A percentile compares a stretch with the other conserved stretches of the same genome.
Evolutionary conservation across 2,329 filamentous ascomycete species (phyloP).

Genomic region (Colletotrichum sojae): DNA sequence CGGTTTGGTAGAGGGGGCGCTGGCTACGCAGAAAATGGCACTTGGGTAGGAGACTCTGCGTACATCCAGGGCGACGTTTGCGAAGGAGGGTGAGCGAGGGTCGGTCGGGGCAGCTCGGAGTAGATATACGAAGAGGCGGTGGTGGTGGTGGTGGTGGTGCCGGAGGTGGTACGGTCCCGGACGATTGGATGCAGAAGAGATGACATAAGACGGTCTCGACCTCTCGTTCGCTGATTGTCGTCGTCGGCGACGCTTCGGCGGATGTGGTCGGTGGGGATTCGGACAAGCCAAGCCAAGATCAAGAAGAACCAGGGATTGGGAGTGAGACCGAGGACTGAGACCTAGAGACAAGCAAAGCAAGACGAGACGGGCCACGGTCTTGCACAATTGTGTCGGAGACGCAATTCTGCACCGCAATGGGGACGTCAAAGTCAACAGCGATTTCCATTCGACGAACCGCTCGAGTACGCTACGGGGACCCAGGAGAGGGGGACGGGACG

Average conservation of each 20-base stretch:
- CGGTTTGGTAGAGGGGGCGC: conserved; percentile 11
- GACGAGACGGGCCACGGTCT: conserved; percentile 14
- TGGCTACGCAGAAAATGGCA: conserved; percentile 25
- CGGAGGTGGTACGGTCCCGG: conserved; percentile 36
- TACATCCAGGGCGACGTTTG: conserved; percentile 31
- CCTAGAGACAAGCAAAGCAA: background rate
- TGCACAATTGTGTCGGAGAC: conserved; percentile 27
- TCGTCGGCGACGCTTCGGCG: conserved; percentile 34
- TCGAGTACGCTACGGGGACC: conserved; percentile 18
- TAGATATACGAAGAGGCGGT: conserved; percentile 29
- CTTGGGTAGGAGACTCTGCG: conserved; percentile 22
- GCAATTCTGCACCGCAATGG: conserved; percentile 35
- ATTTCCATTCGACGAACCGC: conserved; percentile 22
- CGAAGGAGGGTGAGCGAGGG: conserved; percentile 12
- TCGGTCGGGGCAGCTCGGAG: conserved; percentile 18
- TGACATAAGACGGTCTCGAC: conserved; percentile 41
- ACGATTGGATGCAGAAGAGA: conserved; percentile 40
- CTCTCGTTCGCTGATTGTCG: conserved; percentile 26
- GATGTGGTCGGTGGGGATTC: conserved; percentile 23
- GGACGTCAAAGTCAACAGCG: conserved; percentile 16
- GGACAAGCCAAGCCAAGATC: background rate
- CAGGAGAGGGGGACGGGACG: conserved; percentile 27
- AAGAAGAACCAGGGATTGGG: background rate
- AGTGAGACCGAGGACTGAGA: conserved; percentile 12
- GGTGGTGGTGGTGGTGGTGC: conserved; percentile 15